Conservation (phyloP, 2,329 filamentous ascomycete genomes). For the Ceratocystis ficicola region DNA sequence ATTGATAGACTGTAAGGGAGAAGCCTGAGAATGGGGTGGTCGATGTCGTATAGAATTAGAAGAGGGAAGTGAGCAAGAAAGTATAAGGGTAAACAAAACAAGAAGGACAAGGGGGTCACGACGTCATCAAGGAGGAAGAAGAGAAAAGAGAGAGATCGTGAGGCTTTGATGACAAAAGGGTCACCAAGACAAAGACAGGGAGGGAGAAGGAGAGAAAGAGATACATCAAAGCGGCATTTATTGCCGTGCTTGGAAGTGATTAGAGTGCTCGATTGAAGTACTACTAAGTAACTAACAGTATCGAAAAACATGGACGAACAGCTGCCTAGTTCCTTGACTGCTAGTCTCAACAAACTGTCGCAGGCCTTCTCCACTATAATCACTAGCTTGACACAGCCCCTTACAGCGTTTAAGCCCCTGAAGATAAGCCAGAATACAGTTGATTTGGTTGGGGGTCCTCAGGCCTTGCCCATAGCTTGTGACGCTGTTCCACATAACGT, state of each 20-base stretch:
- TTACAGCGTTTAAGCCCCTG: neutral
- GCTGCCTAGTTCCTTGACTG: neutral
- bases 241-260: neutral
- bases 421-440: neutral
- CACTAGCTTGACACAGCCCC: neutral
- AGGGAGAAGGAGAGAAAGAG: neutral
- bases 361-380: neutral
- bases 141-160: neutral
- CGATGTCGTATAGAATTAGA: neutral
- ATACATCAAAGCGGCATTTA: neutral
- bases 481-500: neutral
- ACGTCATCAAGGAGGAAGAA: slow-evolving; percentile 14
- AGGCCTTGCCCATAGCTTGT: slow-evolving; percentile 5
- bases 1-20: neutral
- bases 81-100: neutral
- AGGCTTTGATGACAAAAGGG: neutral
- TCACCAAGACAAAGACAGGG: neutral
- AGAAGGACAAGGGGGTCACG: neutral
- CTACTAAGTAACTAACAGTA: neutral
- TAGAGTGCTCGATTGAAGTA: neutral
- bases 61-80: neutral
- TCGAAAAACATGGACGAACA: no score
- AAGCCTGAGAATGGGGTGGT: neutral
- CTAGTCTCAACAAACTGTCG: neutral
- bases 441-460: neutral